Evolutionary conservation across 2,329 filamentous ascomycete genomes (phyloP).

Genomic region (Lasiodiplodia sp.): DNA sequence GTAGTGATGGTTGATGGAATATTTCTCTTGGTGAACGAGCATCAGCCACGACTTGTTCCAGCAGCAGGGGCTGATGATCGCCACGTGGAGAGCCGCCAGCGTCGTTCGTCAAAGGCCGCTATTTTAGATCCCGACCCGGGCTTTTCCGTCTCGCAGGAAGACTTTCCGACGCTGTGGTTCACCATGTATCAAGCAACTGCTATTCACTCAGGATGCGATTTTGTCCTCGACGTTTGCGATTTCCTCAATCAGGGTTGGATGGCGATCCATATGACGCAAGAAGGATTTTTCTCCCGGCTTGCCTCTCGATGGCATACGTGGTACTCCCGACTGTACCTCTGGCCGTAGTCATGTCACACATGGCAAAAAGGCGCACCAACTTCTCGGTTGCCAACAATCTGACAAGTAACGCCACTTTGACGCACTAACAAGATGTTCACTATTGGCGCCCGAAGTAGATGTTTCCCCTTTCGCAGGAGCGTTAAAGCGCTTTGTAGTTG

Average conservation of each 20-base stretch:
- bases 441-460: not conserved
- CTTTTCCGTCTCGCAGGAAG: conserved; percentile 10
- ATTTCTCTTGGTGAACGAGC: not conserved
- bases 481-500: not conserved
- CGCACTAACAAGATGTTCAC: too few relatives aligned
- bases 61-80: conserved; percentile 2
- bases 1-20: not conserved
- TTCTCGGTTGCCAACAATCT: not conserved
- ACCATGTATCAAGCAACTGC: not conserved
- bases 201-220: not conserved
- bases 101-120: not conserved
- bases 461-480: not conserved
- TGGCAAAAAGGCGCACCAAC: not conserved
- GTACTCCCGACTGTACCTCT: not conserved
- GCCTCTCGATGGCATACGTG: not conserved
- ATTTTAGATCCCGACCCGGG: conserved; percentile 5
- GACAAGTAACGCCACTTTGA: not conserved
- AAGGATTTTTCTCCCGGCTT: not conserved
- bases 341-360: not conserved
- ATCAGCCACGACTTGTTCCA: not conserved
- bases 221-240: not conserved
- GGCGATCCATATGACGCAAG: not conserved
- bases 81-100: conserved; percentile 2
- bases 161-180: conserved; percentile 4
- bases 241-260: not conserved